phyloP scores from a whole-genome alignment of 2,329 filamentous ascomycete species.

The Neurospora sp. region DNA sequence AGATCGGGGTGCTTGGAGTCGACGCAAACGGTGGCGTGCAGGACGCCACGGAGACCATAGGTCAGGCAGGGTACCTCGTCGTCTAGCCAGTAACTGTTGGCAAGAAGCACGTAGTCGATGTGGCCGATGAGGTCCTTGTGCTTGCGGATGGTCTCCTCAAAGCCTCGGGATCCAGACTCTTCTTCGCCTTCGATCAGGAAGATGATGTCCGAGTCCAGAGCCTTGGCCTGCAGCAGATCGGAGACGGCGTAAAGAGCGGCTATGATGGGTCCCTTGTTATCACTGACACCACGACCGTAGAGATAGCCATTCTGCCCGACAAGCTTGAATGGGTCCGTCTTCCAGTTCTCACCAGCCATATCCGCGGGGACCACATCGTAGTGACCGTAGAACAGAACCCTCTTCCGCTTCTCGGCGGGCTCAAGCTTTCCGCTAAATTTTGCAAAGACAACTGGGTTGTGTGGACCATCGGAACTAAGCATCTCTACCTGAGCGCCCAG shows the following conservation, averaged over 20 bases:
- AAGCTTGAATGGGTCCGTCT: slow-evolving; percentile 78
- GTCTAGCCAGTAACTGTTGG: slow-evolving; percentile 98
- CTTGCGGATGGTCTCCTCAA: slow-evolving; percentile 68
- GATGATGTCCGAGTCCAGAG: slow-evolving; percentile 75
- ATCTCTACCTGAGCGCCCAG: slow-evolving; percentile 85
- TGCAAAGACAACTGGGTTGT: slow-evolving; percentile 90
- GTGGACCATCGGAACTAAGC: slow-evolving; percentile 63
- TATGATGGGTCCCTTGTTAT: slow-evolving; percentile 95
- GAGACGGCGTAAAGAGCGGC: slow-evolving; percentile 90
- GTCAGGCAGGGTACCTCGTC: slow-evolving; percentile 93
- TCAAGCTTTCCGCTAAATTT: slow-evolving; percentile 71
- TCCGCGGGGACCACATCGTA: slow-evolving; percentile 95
- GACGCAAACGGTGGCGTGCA: slow-evolving; percentile 84
- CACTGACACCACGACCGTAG: slow-evolving; percentile 91
- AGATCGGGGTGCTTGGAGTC: slow-evolving; percentile 80
- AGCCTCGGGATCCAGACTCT: slow-evolving; percentile 86
- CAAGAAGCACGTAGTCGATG: slow-evolving; percentile 87
- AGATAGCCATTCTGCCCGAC: slow-evolving; percentile 84
- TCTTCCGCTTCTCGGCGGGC: slow-evolving; percentile 59
- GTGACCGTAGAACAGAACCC: slow-evolving; percentile 92
- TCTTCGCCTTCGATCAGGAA: slow-evolving; percentile 97
- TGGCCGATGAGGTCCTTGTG: slow-evolving; percentile 79
- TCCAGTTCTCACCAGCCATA: slow-evolving; percentile 72
- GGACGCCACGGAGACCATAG: slow-evolving; percentile 84
- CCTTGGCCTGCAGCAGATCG: slow-evolving; percentile 75